Conservation (phyloP, 176 grass and related monocot species). For the Eremochloa ophiuroides region DNA sequence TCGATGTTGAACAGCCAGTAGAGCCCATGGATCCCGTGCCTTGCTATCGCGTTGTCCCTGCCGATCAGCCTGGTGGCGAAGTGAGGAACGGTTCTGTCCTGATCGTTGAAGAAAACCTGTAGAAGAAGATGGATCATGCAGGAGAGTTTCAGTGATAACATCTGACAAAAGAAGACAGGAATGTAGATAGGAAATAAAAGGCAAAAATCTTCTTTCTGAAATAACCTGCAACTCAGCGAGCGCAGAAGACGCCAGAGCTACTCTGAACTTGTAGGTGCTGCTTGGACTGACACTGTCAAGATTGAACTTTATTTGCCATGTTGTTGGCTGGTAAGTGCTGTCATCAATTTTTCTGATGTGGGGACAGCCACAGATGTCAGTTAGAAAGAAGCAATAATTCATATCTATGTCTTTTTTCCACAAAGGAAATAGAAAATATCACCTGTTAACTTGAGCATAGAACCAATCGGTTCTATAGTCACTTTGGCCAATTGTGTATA, state of each 20-base stretch:
- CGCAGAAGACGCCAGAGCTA: constrained; percentile 74
- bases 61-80: constrained; percentile 68
- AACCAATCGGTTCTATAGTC: constrained; percentile 79
- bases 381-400: background rate
- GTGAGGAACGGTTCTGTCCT: constrained; percentile 37
- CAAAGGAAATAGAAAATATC: background rate
- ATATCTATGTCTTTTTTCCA: background rate
- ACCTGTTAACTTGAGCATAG: constrained; percentile 91
- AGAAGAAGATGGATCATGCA: constrained; percentile 7
- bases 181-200: background rate
- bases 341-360: constrained; percentile 55
- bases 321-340: constrained; percentile 58
- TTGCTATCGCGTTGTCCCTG: constrained; percentile 72
- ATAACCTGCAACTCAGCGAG: constrained; percentile 70
- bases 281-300: constrained; percentile 47
- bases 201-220: background rate
- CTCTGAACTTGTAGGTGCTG: constrained; percentile 63
- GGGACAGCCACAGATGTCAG: background rate
- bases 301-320: constrained; percentile 88
- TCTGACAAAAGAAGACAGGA: background rate
- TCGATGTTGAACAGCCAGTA: constrained; percentile 67
- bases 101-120: constrained; percentile 74
- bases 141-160: background rate
- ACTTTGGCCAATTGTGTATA: constrained; percentile 65
- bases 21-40: constrained; percentile 81